phyloP scores from a whole-genome alignment of 2,329 filamentous ascomycete species.

The Alternaria incomplexa region DNA sequence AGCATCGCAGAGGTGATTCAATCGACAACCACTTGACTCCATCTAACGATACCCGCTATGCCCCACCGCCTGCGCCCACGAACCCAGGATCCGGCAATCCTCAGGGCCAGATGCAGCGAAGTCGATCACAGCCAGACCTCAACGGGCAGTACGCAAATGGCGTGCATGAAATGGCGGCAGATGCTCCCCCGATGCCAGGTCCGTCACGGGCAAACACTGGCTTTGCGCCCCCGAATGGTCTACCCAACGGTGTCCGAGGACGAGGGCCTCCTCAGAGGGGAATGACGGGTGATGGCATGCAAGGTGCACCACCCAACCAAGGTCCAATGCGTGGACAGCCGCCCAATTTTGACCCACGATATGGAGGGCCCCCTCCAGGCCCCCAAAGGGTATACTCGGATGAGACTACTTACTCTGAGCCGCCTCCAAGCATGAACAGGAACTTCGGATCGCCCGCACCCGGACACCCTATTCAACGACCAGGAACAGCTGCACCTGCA shows the following conservation, averaged over 20 bases:
- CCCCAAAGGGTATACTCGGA: slow-evolving; percentile 43
- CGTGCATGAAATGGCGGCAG: slow-evolving; percentile 75
- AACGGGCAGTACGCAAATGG: slow-evolving; percentile 39
- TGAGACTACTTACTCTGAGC: slow-evolving; percentile 46
- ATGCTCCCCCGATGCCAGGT: slow-evolving; percentile 58
- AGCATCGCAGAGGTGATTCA: slow-evolving; percentile 44
- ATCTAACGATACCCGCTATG: slow-evolving; percentile 11
- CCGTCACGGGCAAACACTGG: slow-evolving; percentile 58
- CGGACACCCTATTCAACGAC: slow-evolving; percentile 34
- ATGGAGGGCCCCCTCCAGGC: slow-evolving; percentile 36
- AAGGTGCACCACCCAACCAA: slow-evolving; percentile 21
- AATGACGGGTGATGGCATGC: slow-evolving; percentile 16
- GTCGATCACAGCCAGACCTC: slow-evolving; percentile 72
- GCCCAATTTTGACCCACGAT: slow-evolving; percentile 37
- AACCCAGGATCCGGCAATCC: slow-evolving; percentile 24
- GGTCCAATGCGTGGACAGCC: slow-evolving; percentile 27
- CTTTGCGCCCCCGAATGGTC: slow-evolving; percentile 28
- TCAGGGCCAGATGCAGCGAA: slow-evolving; percentile 57
- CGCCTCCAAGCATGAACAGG: slow-evolving; percentile 39
- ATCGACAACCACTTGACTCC: slow-evolving; percentile 46
- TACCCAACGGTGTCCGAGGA: slow-evolving; percentile 36
- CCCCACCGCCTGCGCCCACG: slow-evolving; percentile 10
- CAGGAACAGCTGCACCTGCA: slow-evolving; percentile 41
- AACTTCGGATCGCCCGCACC: slow-evolving; percentile 32
- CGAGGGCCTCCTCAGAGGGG: slow-evolving; percentile 35